These are phyloP conservation scores for Cardiospermum halicacabum DNA, from an alignment of 345 rosid species.

Conservation along the genomic window DNA sequence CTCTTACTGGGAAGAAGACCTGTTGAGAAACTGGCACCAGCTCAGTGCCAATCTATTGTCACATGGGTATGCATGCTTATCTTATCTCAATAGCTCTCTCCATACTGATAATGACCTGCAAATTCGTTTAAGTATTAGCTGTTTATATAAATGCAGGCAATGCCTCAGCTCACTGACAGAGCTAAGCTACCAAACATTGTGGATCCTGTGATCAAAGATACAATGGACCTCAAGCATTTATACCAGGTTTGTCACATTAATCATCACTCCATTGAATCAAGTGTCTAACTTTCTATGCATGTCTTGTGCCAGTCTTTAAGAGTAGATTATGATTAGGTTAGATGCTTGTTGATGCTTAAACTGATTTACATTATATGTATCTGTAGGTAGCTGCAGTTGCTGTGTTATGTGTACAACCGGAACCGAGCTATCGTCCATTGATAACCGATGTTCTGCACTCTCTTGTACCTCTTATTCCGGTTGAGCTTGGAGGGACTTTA, in stretches of 20 bases:
- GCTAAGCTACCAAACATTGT: slow-evolving; percentile 71
- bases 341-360: not conserved
- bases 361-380: not conserved
- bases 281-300: not conserved
- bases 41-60: slow-evolving; percentile 90
- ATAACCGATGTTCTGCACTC: slow-evolving; percentile 89
- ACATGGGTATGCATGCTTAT: slow-evolving; percentile 79
- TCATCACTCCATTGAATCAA: not conserved
- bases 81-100: slow-evolving; percentile 7
- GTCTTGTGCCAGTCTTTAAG: no score
- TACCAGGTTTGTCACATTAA: slow-evolving; percentile 62
- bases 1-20: slow-evolving; percentile 84
- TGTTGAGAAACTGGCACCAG: slow-evolving; percentile 76
- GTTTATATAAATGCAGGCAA: slow-evolving; percentile 57
- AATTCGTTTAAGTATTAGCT: not conserved
- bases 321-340: not conserved
- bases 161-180: slow-evolving; percentile 97
- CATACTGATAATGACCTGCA: not conserved
- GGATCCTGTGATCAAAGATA: slow-evolving; percentile 74
- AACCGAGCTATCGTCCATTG: slow-evolving; percentile 86
- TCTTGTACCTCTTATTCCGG: slow-evolving; percentile 72
- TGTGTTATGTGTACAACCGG: slow-evolving; percentile 87
- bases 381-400: slow-evolving; percentile 96
- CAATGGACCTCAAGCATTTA: slow-evolving; percentile 78
- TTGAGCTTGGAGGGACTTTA: slow-evolving; percentile 86